These are phyloP conservation scores for Tetrapisispora nanseiensis DNA, from an alignment of 805 yeast species.

Conservation along the genomic window DNA sequence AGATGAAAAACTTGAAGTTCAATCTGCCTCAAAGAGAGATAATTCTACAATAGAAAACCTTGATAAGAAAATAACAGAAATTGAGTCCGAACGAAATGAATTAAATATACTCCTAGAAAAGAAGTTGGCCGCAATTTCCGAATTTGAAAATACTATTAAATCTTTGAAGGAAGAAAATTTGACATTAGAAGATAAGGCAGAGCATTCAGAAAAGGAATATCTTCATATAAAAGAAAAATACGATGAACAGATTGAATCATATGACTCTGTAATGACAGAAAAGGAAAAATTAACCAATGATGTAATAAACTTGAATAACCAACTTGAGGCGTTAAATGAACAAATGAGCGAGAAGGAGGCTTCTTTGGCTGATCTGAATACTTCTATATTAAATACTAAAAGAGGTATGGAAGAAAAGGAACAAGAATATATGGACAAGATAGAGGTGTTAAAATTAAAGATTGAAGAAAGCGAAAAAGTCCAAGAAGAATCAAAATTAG, in stretches of 20 bases:
- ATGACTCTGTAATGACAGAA: not conserved
- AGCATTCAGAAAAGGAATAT: not conserved
- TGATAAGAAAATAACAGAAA: not conserved
- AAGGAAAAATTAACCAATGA: not conserved
- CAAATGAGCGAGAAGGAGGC: not conserved
- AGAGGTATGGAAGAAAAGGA: not conserved
- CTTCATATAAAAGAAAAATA: not conserved
- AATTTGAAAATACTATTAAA: not conserved
- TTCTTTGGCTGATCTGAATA: not conserved
- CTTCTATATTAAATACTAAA: not conserved
- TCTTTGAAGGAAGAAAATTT: not conserved
- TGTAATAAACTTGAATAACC: not conserved
- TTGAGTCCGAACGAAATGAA: not conserved
- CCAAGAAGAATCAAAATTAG: not conserved
- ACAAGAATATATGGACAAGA: not conserved
- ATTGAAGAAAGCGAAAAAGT: not conserved
- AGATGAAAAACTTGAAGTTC: not conserved
- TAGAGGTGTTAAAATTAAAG: not conserved
- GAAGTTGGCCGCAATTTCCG: not conserved
- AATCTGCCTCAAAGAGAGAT: too few relatives aligned
- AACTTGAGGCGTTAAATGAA: not conserved
- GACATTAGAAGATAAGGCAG: not conserved
- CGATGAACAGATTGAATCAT: not conserved
- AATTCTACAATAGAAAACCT: not conserved
- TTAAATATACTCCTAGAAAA: not conserved